phyloP scores from a whole-genome alignment of 805 yeast species.

The Myxozyma mucilagina region DNA sequence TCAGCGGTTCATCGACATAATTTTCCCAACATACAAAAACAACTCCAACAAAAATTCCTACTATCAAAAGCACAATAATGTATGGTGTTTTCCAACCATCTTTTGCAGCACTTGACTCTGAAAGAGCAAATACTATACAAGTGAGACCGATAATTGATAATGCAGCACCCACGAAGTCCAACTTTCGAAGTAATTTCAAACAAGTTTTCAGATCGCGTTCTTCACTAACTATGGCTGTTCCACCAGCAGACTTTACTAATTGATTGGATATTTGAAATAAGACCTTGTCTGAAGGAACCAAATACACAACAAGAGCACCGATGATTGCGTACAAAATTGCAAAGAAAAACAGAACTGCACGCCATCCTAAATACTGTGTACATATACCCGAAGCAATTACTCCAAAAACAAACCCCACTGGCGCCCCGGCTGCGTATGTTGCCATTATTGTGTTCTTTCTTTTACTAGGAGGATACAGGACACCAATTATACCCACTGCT shows the following conservation, averaged over 20 bases:
- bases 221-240: slow-evolving; percentile 40
- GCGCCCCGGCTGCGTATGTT: slow-evolving; percentile 51
- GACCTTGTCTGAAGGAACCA: slow-evolving; percentile 43
- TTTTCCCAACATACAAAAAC: slow-evolving; percentile 45
- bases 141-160: slow-evolving; percentile 46
- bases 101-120: slow-evolving; percentile 46
- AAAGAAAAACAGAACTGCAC: slow-evolving; percentile 46
- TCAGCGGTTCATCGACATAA: slow-evolving; percentile 44
- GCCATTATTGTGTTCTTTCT: slow-evolving; percentile 33
- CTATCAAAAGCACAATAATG: slow-evolving; percentile 46
- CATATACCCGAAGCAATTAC: slow-evolving; percentile 49
- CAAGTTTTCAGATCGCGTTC: slow-evolving; percentile 31
- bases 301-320: slow-evolving; percentile 33
- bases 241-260: slow-evolving; percentile 36
- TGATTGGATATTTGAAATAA: neutral
- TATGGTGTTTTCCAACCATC: slow-evolving; percentile 50
- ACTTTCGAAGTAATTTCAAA: slow-evolving; percentile 26
- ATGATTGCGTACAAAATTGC: slow-evolving; percentile 43
- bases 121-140: slow-evolving; percentile 48
- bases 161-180: slow-evolving; percentile 50
- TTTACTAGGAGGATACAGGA: slow-evolving; percentile 34
- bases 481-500: slow-evolving; percentile 49
- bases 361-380: slow-evolving; percentile 45
- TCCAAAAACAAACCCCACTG: slow-evolving; percentile 49
- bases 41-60: slow-evolving; percentile 43